Conservation (phyloP, 805 yeast genomes). For the Candida coleopterorum region DNA sequence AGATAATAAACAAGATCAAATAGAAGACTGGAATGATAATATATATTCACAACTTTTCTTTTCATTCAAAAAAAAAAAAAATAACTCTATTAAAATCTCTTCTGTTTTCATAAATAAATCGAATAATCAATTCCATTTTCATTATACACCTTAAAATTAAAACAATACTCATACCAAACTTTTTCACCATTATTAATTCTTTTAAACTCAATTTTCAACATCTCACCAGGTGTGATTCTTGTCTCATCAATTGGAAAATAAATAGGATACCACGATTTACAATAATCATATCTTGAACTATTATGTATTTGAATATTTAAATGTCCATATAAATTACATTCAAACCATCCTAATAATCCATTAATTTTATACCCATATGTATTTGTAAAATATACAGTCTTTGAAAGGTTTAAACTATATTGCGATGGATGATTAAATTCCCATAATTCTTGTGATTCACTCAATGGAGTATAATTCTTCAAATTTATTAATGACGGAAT, state of each 20-base stretch:
- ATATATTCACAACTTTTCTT: too few species aligned
- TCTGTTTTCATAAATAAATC: slow-evolving; percentile 10
- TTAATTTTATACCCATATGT: slow-evolving; percentile 36
- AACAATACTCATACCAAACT: slow-evolving; percentile 26
- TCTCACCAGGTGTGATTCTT: slow-evolving; percentile 7
- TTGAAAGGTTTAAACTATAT: not conserved
- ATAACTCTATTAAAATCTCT: too few species aligned
- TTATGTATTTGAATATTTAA: slow-evolving; percentile 51
- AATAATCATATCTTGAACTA: slow-evolving; percentile 13
- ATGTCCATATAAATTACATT: slow-evolving; percentile 62
- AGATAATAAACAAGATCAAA: too few species aligned
- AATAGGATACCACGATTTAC: slow-evolving; percentile 37
- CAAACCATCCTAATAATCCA: slow-evolving; percentile 73
- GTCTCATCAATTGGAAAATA: slow-evolving; percentile 24
- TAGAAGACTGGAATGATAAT: too few species aligned
- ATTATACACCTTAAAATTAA: slow-evolving; percentile 17
- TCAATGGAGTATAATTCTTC: slow-evolving; percentile 15
- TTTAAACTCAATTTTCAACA: slow-evolving; percentile 11
- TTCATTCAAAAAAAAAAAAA: too few species aligned
- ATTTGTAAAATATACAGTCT: not conserved
- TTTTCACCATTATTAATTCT: slow-evolving; percentile 6
- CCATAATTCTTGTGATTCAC: slow-evolving; percentile 54
- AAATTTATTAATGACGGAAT: slow-evolving; percentile 13
- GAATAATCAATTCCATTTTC: slow-evolving; percentile 13
- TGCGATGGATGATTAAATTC: slow-evolving; percentile 49